These are phyloP conservation scores for Sporothrix luriei DNA, from an alignment of 2,329 filamentous ascomycete species.

Conservation along the genomic window DNA sequence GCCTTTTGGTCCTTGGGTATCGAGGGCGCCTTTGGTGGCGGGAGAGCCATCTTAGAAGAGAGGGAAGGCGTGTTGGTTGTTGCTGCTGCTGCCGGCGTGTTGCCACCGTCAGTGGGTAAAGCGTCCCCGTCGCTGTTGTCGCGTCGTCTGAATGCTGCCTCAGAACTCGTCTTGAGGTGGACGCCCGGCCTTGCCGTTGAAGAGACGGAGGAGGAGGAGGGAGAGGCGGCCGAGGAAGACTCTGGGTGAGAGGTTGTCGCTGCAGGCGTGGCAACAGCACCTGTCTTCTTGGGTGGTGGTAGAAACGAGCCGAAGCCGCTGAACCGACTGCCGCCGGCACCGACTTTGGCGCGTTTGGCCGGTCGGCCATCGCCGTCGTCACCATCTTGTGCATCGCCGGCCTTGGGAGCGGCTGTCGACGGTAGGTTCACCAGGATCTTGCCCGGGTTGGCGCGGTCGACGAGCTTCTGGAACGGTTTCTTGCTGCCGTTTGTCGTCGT, in stretches of 20 bases:
- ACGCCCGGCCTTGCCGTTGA: slow-evolving; percentile 59
- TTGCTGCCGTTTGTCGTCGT: slow-evolving; percentile 47
- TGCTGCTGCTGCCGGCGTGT: slow-evolving; percentile 29
- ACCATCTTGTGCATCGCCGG: slow-evolving; percentile 42
- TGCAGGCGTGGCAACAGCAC: slow-evolving; percentile 40
- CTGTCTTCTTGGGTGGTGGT: slow-evolving; percentile 73
- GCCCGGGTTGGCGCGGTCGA: slow-evolving; percentile 77
- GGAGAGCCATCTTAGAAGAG: slow-evolving; percentile 39
- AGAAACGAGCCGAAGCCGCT: slow-evolving; percentile 84
- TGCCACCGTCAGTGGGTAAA: slow-evolving; percentile 41
- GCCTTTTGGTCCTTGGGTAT: slow-evolving; percentile 60
- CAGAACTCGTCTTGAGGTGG: slow-evolving; percentile 80
- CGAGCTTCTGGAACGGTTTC: slow-evolving; percentile 73
- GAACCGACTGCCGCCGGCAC: slow-evolving; percentile 61
- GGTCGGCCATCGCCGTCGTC: slow-evolving; percentile 57
- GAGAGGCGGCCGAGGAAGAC: neutral
- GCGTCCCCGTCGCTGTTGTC: slow-evolving; percentile 42
- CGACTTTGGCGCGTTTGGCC: slow-evolving; percentile 68
- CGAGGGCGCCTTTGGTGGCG: slow-evolving; percentile 51
- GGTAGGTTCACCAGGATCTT: slow-evolving; percentile 84
- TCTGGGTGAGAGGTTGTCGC: slow-evolving; percentile 40
- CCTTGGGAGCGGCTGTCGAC: slow-evolving; percentile 45
- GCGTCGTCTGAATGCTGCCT: slow-evolving; percentile 73
- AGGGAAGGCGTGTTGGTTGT: slow-evolving; percentile 37
- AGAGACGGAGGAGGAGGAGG: slow-evolving; percentile 31